Base-by-base conservation (phyloP, 2,329 filamentous ascomycete genomes). In the Gnomoniopsis sp. region DNA sequence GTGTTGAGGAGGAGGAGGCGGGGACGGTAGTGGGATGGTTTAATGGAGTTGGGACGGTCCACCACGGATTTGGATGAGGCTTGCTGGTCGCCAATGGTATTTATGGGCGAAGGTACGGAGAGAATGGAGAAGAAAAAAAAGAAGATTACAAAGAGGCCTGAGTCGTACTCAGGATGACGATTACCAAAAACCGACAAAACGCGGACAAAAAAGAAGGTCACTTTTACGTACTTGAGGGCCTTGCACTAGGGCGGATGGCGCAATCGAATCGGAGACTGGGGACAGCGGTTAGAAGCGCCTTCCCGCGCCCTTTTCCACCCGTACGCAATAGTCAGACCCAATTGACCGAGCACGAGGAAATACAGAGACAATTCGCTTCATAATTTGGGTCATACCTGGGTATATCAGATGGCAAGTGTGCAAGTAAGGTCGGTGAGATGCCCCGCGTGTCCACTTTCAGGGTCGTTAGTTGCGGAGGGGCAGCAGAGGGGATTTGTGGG, bases 171-270 rank as follows among this genome's bases (percentile, higher is more conserved):
- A 41, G 12, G 36, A 41, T 41, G 36, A 11, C 17, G 36, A 41
- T 41, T 6, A 41, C 36, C 36, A 14, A 41, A 41, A 4, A 12
- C 12, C 12, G 17, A 41, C 36, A n/a, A 41, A 41, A 8, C 3
- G 12, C 6, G 17, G 17, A 14, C 12, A 41, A 41, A 41, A 41
- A 41, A 41, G 36, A n/a, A 41, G 12, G 36, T 14, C 36, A 11
- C 36, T 41, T 14, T 41, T 41, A 41, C 36, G 2, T 41, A 30
- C 26, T 30, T 30, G 26, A 30, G 36, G 14, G 36, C 36, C 7
- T 49, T 54, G 33, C 50, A 54, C 56, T 53, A 55, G 56, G 48
- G 48, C 26, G 51, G 56, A 61, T 61, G 43, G 59, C 59, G 59
- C 55, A 53, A 61, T 61, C 56, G 34, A 41, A n/a, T 41, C 36